Evolutionary conservation across 495 filamentous ascomycete species (phyloP), one percentile per base, ranked within the genome.

Genomic region (Aspergillus egyptiacus): DNA sequence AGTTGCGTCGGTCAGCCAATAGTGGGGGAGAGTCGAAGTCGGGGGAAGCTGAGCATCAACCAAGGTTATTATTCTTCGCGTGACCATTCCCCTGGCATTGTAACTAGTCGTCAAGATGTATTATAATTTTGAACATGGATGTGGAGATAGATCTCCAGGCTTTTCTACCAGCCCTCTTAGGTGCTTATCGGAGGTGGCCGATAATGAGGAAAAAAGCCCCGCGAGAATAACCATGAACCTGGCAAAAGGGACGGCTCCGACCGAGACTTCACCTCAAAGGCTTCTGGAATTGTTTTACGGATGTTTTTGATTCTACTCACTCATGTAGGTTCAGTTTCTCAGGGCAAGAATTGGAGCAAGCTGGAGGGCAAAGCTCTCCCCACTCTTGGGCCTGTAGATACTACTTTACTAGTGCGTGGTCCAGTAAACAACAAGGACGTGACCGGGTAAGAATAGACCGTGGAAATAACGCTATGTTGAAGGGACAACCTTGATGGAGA

Each of bases 151-250:
- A 20, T 37, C 35, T 37, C 35, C 35, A 22, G 30, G 30, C 30
- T 32, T 32, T 32, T 9, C 14, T 11, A n/a, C 11, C 5, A 32
- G 10, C 30, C 11, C 30, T n/a, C n/a, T n/a, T n/a, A n/a, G n/a
- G n/a, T n/a, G n/a, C n/a, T n/a, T 36, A 51, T 51, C 48, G 48
- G 48, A 51, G 48, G 22, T 44, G 32, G 48, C 48, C 48, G 48
- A 51, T 17, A 24, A 8, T 23, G 28, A 45, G 30, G n/a, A n/a
- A n/a, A n/a, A n/a, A n/a, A 30, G 28, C 19, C 19, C 24, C 24
- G 8, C 8, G 8, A n/a, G 28, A 31, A 34, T 20, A 20, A 17
- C n/a, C 13, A 28, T 31, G 25, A 22, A 43, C 20, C 31, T 35
- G 5, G 15, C 9, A 9, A 6, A 8, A 44, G 28, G 48, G 31